Percentiles rank a stretch among this genome's conserved stretches.
Evolutionary conservation across 805 yeast genomes (phyloP).

Genomic region (Suhomyces sp.): DNA sequence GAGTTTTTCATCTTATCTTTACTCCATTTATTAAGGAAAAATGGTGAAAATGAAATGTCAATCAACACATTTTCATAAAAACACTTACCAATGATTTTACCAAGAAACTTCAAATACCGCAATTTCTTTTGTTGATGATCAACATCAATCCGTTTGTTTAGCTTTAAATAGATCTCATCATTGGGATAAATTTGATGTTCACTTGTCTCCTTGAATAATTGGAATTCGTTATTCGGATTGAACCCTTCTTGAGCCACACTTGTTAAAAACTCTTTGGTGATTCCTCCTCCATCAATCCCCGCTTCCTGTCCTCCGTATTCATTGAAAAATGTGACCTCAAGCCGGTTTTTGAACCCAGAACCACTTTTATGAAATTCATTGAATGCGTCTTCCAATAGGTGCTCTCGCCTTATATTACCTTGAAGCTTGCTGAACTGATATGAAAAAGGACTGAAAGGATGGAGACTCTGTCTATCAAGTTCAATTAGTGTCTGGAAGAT

Average conservation of each 20-base stretch:
- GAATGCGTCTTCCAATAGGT: slow-evolving; percentile 74
- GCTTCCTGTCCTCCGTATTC: slow-evolving; percentile 71
- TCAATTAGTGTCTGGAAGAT: slow-evolving; percentile 65
- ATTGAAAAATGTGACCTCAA: slow-evolving; percentile 68
- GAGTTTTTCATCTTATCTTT: slow-evolving; percentile 52
- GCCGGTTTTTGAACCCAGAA: slow-evolving; percentile 51
- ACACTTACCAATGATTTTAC: slow-evolving; percentile 85
- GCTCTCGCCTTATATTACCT: slow-evolving; percentile 67
- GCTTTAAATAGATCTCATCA: slow-evolving; percentile 47
- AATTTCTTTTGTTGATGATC: slow-evolving; percentile 26
- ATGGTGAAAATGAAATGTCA: slow-evolving; percentile 82
- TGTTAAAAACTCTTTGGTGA: slow-evolving; percentile 87
- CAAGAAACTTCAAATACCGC: slow-evolving; percentile 58
- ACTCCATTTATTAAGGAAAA: slow-evolving; percentile 71
- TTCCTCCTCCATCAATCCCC: slow-evolving; percentile 97
- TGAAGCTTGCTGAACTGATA: slow-evolving; percentile 24
- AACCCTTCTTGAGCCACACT: slow-evolving; percentile 71
- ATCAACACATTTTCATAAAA: slow-evolving; percentile 78
- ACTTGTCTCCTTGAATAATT: slow-evolving; percentile 42
- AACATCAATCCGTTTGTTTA: slow-evolving; percentile 30
- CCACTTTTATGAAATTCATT: slow-evolving; percentile 54
- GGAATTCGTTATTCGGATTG: slow-evolving; percentile 26
- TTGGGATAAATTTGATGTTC: slow-evolving; percentile 74
- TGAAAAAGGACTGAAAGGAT: slow-evolving; percentile 11
- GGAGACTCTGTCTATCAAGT: slow-evolving; percentile 43